These are phyloP conservation scores for Obelidium mucronatum DNA, from an alignment of 192 early-diverging fungal genomes.

Conservation along the genomic window DNA sequence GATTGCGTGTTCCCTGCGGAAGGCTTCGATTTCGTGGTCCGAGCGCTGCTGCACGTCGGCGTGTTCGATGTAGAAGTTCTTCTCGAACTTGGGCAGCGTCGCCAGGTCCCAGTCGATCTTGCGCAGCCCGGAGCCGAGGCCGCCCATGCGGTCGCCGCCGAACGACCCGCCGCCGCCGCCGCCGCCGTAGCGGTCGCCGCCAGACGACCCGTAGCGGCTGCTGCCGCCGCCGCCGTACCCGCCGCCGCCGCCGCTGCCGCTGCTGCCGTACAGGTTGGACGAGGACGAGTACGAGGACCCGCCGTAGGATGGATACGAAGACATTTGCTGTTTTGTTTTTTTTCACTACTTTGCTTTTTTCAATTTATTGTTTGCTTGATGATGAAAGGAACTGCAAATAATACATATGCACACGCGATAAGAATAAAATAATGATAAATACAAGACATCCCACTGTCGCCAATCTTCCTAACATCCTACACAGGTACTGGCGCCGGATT, in stretches of 20 bases:
- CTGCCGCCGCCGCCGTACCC: slow-evolving; percentile 49
- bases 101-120: slow-evolving; percentile 73
- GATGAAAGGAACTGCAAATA: too few species aligned
- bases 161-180: slow-evolving; percentile 41
- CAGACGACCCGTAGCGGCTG: slow-evolving; percentile 52
- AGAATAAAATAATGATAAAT: too few species aligned
- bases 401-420: too few species aligned
- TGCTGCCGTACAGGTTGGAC: background rate
- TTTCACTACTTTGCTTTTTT: too few species aligned
- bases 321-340: too few species aligned
- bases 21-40: slow-evolving; percentile 77
- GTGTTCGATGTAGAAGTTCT: slow-evolving; percentile 97
- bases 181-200: slow-evolving; percentile 50
- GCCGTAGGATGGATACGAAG: too few species aligned
- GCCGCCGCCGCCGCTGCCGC: slow-evolving; percentile 50
- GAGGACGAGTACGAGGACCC: background rate
- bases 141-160: slow-evolving; percentile 53
- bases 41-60: slow-evolving; percentile 71
- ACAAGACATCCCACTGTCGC: too few species aligned
- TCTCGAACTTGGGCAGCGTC: slow-evolving; percentile 83
- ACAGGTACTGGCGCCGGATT: too few species aligned
- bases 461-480: too few species aligned
- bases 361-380: too few species aligned
- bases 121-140: slow-evolving; percentile 63
- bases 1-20: slow-evolving; percentile 82